Evolutionary conservation across 1,284 basidiomycete species (phyloP), one percentile per base, ranked within the genome.

Genomic region (Moesziomyces parantarcticus): DNA sequence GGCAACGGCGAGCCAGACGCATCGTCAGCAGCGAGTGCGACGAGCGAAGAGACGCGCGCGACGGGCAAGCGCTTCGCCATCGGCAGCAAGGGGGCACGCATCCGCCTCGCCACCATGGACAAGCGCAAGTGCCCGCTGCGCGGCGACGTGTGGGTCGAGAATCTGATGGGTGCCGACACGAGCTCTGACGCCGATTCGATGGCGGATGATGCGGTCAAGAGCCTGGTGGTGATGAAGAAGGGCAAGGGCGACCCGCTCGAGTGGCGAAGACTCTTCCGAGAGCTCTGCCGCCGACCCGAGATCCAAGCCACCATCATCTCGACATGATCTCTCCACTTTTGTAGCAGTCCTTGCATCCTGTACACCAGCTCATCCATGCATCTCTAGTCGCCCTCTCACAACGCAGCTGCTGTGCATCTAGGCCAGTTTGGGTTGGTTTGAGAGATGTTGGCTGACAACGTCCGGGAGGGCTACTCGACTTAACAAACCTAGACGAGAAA

Each of bases 211-310:
- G 47, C 54, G 1, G 69, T 54, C 10, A 72, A 73, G 40, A 76
- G 71, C 34, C 58, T 81, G 43, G 77, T 83, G 42, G 58, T 84
- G 22, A 80, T 84, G 79, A 62, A 80, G 48, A 78, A 78, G 54
- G 77, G 78, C 49, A 83, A 83, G 68, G 84, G 84, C 20, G 80
- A 79, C 54, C 84, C 84, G 11, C 66, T 85, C 41, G 84, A 85
- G 60, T 85, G 84, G 84, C 68, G 84, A 43, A 74, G 82, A 34
- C 79, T 85, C 13, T 83, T 83, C 61, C 59, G 80, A 34, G 68
- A 72, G 59, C 29, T 80, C n/a, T 76, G 70, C 52, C 50, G 58
- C 11, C 51, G 62, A 13, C 36, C 58, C 5, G 66, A 66, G 26
- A 65, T 74, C 23, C 58, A 29, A 23, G 40, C 58, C n/a, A 62